phyloP scores from a whole-genome alignment of 345 rosid genomes.

The Cardamine chenopodiifolia region DNA sequence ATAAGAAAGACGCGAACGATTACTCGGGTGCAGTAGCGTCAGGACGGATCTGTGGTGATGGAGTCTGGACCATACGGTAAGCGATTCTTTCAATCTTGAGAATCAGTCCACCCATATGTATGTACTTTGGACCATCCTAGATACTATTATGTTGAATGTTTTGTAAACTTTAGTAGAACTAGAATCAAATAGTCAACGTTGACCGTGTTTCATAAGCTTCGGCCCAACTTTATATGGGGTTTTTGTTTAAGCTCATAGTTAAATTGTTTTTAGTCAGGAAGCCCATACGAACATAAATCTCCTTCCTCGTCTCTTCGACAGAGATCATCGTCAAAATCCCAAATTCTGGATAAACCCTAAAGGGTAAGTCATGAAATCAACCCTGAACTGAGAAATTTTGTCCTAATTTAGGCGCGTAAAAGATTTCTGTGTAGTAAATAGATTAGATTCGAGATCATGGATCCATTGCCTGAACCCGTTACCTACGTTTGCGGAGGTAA shows the following conservation, averaged over 20 bases:
- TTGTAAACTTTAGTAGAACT: not conserved
- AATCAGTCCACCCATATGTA: slow-evolving; percentile 52
- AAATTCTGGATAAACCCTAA: not conserved
- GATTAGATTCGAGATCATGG: slow-evolving; percentile 50
- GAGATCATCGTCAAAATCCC: not conserved
- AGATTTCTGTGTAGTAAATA: not conserved
- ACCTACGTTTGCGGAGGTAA: slow-evolving; percentile 83
- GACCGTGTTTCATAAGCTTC: not conserved
- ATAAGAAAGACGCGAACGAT: slow-evolving; percentile 73
- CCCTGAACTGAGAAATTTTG: not conserved
- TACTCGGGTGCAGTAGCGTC: slow-evolving; percentile 84
- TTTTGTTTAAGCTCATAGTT: not conserved
- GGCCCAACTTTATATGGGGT: slow-evolving; percentile 1
- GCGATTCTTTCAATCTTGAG: slow-evolving; percentile 45
- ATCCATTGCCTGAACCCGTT: slow-evolving; percentile 61
- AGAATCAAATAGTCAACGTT: not conserved
- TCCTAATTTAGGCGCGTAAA: too few species aligned
- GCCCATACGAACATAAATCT: not conserved
- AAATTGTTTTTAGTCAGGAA: not conserved
- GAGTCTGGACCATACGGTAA: slow-evolving; percentile 52
- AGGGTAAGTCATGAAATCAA: slow-evolving; percentile 13
- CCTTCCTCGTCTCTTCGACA: not conserved
- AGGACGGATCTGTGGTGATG: slow-evolving; percentile 89
- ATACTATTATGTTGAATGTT: not conserved
- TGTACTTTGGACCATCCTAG: slow-evolving; percentile 46